Evolutionary conservation across 306 rosid species (phyloP), one percentile per base, ranked within the genome.

Genomic region (Quercus bicolor): DNA sequence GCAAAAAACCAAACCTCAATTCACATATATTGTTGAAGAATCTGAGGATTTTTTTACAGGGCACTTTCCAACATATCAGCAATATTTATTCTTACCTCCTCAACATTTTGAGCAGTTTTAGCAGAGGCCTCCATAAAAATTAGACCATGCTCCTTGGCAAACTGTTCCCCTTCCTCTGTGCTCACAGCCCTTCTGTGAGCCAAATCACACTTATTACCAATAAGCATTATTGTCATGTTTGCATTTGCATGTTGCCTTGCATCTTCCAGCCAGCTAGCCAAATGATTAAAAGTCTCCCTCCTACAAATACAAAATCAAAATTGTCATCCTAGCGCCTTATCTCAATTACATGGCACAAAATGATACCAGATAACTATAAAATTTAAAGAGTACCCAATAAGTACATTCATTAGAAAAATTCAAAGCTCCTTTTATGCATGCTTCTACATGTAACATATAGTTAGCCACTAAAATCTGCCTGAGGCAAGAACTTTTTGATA

Each of bases 201-300:
- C 77, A 95, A 97, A 86, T 95, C 98, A 70, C 96, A 87, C 91
- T 95, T 95, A 53, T 95, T 95, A 68, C 99, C 99, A 5, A 95
- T 93, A 48, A 95, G 85, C 99, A 95, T 93, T 33, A 95, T 90
- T 72, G 99, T 88, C 99, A 95, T 95, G 85, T 93, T 95, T 65
- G 99, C 92, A 91, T 95, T 95, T 31, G 99, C 99, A 78, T 95
- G 99, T 82, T 95, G 98, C 81, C 99, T 88, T 19, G 99, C 98
- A 79, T 95, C 99, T 88, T 95, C 99, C 83, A 95, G 87, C 99
- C 99, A 95, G 89, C 98, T 95, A 69, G 99, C 99, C 88, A 95
- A 86, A 82, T 95, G 99, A 85, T 95, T 93, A 64, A 95, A 95
- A 40, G 99, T 95, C 85, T 95, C 99, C 86, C 99, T 91, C 98